Evolutionary conservation across 2,329 filamentous ascomycete species (phyloP), one percentile per base, ranked within the genome.

Genomic region (Colletotrichum graminicola): DNA sequence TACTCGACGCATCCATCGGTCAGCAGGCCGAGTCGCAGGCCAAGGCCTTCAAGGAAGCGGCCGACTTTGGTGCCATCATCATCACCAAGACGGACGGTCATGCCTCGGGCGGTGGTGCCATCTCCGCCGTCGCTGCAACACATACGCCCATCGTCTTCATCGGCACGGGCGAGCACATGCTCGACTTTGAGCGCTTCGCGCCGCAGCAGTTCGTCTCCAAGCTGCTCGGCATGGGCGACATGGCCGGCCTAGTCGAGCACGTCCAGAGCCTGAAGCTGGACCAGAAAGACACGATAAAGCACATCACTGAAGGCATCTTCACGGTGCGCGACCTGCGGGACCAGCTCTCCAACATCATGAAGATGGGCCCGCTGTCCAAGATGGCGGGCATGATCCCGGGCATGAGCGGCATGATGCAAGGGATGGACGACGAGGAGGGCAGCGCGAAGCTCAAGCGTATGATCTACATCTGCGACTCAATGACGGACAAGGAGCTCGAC

Each of bases 371-470:
- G 0, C 84, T 99, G 1, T 97, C 93, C 23, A 98, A 99, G 81
- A 97, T 99, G 90, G 97, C 95, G 0, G 94, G 95, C 77, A 99
- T 99, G 96, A 98, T 99, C 74, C 96, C 96, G 0, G 96, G 96
- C 36, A 92, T 99, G 81, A 92, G 92, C 75, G 93, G 93, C 78
- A 92, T 98, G 88, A 98, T 98, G 90, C 92, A 94, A 64, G 94
- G 94, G 49, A 96, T 98, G 89, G 95, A 98, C 79, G 97, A 99
- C 79, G 95, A 98, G 78, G 96, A 98, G 78, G 95, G 95, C n/a
- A 91, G 91, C 66, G 85, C 92, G 77, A 98, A 98, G 83, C 88
- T 99, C 34, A 97, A 97, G 83, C 92, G 96, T 73, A 99, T 99
- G 96, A 94, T 99, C 76, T 98, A 97, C 84, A 97, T 99, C 72